These are phyloP conservation scores for Mortierella sp. DNA, from an alignment of 371 early-diverging fungal species.

Conservation along the genomic window DNA sequence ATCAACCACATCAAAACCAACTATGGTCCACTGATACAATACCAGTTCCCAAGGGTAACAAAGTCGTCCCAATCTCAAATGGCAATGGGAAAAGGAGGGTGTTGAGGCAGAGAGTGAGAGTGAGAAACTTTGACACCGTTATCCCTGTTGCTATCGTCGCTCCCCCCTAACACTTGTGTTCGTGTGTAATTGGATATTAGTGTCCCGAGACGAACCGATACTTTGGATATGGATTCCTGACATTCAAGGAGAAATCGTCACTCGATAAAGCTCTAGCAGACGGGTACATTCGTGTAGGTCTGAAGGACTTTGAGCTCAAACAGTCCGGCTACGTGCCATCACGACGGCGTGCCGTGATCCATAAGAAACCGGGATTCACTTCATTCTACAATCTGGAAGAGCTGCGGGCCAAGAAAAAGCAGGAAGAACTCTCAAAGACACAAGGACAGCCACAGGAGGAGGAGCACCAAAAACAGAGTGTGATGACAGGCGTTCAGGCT, in stretches of 20 bases:
- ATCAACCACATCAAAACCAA: conserved; percentile 39
- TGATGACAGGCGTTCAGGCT: background rate
- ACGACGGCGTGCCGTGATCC: conserved; percentile 1
- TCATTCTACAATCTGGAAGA: conserved; percentile 33
- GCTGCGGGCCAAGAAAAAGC: conserved; percentile 12
- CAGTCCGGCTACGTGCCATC: conserved; percentile 19
- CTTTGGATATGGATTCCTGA: conserved; percentile 51
- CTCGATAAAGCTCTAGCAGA: conserved; percentile 31
- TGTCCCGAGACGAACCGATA: conserved; percentile 48
- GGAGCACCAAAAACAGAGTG: conserved; percentile 1
- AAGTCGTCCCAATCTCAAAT: background rate
- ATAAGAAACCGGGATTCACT: conserved; percentile 31
- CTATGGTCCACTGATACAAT: conserved; percentile 49
- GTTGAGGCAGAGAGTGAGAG: too few species aligned
- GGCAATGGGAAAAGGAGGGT: too few species aligned
- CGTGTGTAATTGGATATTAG: too few species aligned
- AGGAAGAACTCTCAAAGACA: too few species aligned
- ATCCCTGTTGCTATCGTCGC: background rate
- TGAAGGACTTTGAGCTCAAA: conserved; percentile 43
- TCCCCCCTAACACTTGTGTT: too few species aligned
- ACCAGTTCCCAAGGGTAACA: conserved; percentile 49
- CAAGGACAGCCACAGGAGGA: background rate
- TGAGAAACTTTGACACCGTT: too few species aligned
- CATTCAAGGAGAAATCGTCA: conserved; percentile 40
- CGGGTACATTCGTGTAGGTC: conserved; percentile 31